Conservation (phyloP, 1,284 basidiomycete genomes). For the Sporisorium graminicola region DNA sequence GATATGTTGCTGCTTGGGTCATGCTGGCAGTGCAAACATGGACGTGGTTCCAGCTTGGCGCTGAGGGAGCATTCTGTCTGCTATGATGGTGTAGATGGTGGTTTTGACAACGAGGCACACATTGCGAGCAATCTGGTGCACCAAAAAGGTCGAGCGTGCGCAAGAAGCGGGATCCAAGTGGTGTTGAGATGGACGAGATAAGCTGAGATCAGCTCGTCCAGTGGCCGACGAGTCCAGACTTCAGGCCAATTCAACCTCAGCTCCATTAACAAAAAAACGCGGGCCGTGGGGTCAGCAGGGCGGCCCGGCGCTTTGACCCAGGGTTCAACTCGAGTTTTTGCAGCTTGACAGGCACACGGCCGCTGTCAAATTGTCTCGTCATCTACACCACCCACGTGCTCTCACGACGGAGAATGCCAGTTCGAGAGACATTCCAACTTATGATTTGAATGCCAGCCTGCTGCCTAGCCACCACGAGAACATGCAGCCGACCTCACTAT, state of each 20-base stretch:
- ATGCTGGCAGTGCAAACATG: conserved; percentile 1
- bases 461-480: not conserved
- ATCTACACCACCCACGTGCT: too few relatives aligned
- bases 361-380: too few relatives aligned
- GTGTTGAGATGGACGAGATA: conserved; percentile 6
- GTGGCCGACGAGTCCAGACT: too few relatives aligned
- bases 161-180: not conserved
- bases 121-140: not conserved
- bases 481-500: too few relatives aligned
- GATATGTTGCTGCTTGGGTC: not conserved
- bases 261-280: not conserved
- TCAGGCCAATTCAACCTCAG: not conserved
- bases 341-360: too few relatives aligned
- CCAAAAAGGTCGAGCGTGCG: not conserved
- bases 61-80: not conserved
- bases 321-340: not conserved
- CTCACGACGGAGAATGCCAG: too few relatives aligned
- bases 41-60: not conserved
- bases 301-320: not conserved
- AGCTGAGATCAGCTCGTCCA: conserved; percentile 1
- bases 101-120: not conserved
- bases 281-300: too few relatives aligned
- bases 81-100: not conserved
- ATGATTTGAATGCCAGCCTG: too few relatives aligned
- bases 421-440: too few relatives aligned